Percentiles rank a stretch among this genome's conserved stretches.
These are phyloP conservation scores for Fusarium nisikadoi DNA, from an alignment of 2,329 filamentous ascomycete species.

Conservation along the genomic window DNA sequence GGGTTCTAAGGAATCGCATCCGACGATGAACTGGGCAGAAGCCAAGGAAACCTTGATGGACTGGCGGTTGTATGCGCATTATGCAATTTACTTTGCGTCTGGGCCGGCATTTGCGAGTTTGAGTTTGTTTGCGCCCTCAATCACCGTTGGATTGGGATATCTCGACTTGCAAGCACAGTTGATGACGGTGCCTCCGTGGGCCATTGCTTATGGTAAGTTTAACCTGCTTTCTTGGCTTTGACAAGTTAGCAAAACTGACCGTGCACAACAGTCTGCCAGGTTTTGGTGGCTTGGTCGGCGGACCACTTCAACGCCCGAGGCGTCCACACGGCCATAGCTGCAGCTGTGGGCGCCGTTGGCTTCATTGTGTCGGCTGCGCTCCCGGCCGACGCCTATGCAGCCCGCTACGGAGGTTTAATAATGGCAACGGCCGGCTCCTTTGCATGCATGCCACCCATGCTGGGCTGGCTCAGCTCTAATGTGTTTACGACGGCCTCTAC, in stretches of 20 bases:
- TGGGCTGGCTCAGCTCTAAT: conserved; percentile 78
- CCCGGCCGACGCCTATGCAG: conserved; percentile 66
- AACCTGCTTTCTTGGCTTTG: not conserved
- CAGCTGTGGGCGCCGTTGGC: conserved; percentile 57
- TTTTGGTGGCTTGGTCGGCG: conserved; percentile 66
- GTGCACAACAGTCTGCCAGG: conserved; percentile 49
- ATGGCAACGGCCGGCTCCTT: conserved; percentile 74
- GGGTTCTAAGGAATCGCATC: conserved; percentile 67
- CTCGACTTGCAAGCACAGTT: conserved; percentile 67
- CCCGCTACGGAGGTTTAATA: conserved; percentile 76
- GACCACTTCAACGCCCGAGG: conserved; percentile 69
- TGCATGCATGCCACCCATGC: conserved; percentile 73
- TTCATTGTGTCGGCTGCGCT: conserved; percentile 72
- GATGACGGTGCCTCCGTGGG: conserved; percentile 74
- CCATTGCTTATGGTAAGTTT: conserved; percentile 64
- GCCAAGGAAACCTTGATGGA: conserved; percentile 75
- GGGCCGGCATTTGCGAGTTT: conserved; percentile 67
- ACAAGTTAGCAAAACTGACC: conserved; percentile 1
- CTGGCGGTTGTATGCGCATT: conserved; percentile 74
- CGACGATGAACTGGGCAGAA: conserved; percentile 72
- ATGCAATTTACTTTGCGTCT: conserved; percentile 64
- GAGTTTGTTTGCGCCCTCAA: conserved; percentile 70
- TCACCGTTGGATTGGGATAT: conserved; percentile 65
- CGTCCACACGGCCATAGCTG: conserved; percentile 55
- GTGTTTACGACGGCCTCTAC: conserved; percentile 72